Base-by-base conservation (phyloP, 163 green algal species). In the Botryococcus braunii region DNA sequence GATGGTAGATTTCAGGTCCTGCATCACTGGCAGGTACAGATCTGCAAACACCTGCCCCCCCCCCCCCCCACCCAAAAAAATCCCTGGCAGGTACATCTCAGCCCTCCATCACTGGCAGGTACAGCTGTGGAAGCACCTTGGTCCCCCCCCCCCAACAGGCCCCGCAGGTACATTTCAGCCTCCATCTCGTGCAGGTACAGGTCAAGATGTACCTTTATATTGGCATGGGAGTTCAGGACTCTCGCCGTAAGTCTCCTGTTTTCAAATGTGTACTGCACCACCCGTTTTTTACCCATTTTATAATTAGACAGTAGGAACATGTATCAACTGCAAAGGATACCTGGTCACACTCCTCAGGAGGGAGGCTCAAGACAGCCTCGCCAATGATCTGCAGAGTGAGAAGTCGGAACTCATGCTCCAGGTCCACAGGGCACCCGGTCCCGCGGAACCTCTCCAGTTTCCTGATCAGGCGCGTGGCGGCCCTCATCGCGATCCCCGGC, bases 311-410 rank as follows among this genome's bases (percentile, higher is more conserved):
- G 9, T 17, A 34, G 55, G 35, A 62, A 9, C 35, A 62, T 13
- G 55, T 29, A n/a, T 62, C 21, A 46, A 13, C 27, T 49, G n/a
- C 43, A 32, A 48, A 8, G 29, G 46, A 0, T 35, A 75, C 89
- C 71, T 78, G 58, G 62, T 98, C 91, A 77, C 87, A 96, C 74
- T 97, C 90, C 39, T 96, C 84, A n/a, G 89, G 84, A 1, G 69
- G 75, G 65, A 98, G 69, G 69, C 78, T 90, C 21, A 98, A 77
- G 40, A 96, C 83, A 3, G 91, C 91, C 70, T 95, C 85, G 0
- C 89, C 92, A 64, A 98, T 98, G 41, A 97, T 83, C 69, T 95
- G 90, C 72, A 97, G 81, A 35, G 92, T 96, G 17, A 97, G 79
- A 71, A 92, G 83, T 52, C 87, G 74, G 75, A 96, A 96, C 83